Percentiles rank a stretch among this genome's conserved stretches.
phyloP scores from a whole-genome alignment of 140 eudicot species.

The Flaveria floridana region DNA sequence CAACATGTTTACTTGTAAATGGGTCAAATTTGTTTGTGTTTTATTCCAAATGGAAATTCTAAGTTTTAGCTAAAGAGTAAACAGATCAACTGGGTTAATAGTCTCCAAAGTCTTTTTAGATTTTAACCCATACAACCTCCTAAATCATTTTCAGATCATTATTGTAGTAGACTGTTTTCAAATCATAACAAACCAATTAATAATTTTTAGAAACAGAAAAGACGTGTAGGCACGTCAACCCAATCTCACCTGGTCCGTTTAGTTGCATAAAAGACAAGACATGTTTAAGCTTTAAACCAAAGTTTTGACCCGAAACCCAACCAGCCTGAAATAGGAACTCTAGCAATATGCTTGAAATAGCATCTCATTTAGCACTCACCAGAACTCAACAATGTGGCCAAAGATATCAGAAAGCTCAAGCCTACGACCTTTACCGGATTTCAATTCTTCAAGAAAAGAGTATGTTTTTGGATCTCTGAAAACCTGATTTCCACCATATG shows the following conservation, averaged over 20 bases:
- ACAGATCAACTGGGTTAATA: background rate
- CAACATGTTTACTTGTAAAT: background rate
- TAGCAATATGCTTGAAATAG: background rate
- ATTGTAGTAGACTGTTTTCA: background rate
- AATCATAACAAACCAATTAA: background rate
- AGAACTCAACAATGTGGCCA: slow-evolving; percentile 71
- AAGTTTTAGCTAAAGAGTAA: background rate
- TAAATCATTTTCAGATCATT: background rate
- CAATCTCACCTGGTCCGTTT: background rate
- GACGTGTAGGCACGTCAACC: background rate
- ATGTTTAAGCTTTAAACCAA: background rate
- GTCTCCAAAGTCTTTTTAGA: background rate
- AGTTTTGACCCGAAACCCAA: background rate
- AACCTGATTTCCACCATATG: slow-evolving; percentile 46
- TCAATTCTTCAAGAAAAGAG: slow-evolving; percentile 76
- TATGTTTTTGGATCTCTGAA: slow-evolving; percentile 43
- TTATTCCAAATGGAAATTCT: background rate
- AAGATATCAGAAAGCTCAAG: slow-evolving; percentile 66
- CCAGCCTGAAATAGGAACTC: too few relatives aligned
- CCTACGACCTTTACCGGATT: slow-evolving; percentile 65
- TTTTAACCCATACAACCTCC: background rate
- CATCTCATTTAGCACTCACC: slow-evolving; percentile 40
- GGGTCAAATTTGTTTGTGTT: slow-evolving; percentile 4
- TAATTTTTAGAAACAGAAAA: background rate
- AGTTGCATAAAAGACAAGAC: background rate